Base-by-base conservation (phyloP, 208 protist genomes). In the Leishmania mexicana region DNA sequence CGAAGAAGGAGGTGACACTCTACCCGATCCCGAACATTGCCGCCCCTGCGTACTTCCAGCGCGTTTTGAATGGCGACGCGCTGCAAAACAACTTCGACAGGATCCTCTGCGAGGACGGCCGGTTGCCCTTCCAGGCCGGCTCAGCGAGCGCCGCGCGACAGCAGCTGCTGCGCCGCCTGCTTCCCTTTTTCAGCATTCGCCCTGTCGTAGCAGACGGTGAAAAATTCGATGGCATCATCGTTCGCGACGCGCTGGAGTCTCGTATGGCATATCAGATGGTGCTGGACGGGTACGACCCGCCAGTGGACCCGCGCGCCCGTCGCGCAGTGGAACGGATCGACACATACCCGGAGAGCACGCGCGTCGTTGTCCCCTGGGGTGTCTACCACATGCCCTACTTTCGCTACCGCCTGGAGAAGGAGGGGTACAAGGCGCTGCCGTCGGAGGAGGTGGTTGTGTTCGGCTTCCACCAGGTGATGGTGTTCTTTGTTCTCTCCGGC, bases 261-360 rank as follows among this genome's bases (percentile, higher is more conserved):
- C 91, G 92, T 38, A 97, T 97, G 94, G 91, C 92, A n/a, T 97
- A 96, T 65, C 90, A 95, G 75, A 94, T 93, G 90, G 79, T 97
- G 31, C 79, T 92, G 45, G 90, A 96, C n/a, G 81, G 87, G 38
- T 88, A 84, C 62, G 87, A 94, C 42, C 94, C 94, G 1, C 92
- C 92, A 6, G 87, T 96, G 40, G 94, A 97, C 77, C 92, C 94
- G 51, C 90, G 94, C 21, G 94, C 92, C 13, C 89, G 94, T 5
- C 94, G 94, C 40, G 94, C 81, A 3, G 83, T 96, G 49, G 91
- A 93, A 80, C 89, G 94, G 73, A 95, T 97, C 73, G 91, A 90
- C 49, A 86, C 76, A 17, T 97, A 97, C 82, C 67, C 89, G n/a
- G 86, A 90, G n/a, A 86, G 81, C 65, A 94, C 87, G 3, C 81